Evolutionary conservation across 257 asterid genomes (phyloP), one percentile per base, ranked within the genome.

Genomic region (Solanum verrucosum): DNA sequence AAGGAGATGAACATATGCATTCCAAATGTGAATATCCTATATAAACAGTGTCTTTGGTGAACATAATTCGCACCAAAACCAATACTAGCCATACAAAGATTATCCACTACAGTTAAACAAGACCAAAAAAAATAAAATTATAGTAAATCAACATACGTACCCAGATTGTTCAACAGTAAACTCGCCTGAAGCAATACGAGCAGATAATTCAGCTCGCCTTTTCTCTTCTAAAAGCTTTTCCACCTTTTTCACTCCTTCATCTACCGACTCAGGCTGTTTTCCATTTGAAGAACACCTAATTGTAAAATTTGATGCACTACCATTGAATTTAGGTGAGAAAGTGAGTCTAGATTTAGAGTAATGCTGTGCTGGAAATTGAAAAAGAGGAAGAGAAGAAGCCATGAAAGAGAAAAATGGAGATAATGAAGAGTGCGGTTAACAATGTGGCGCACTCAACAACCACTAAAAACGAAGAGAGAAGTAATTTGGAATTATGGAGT

Each of bases 181-280:
- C 90, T 90, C 96, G 34, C 98, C 98, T 74, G 98, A 93, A 85
- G 98, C 96, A 71, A 96, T 96, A 27, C 99, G 96, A 87, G 96
- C 94, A 88, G 98, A 95, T 88, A 96, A 93, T 90, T 94, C 95
- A 70, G 96, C 98, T 72, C 96, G 91, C 42, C 94, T 92, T 90
- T 94, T 96, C 92, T 92, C 95, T 83, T 95, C 93, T 84, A 91
- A 85, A 87, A 91, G 90, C 91, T 89, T 93, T 84, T 95, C 96
- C 91, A 90, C 97, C 6, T 89, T 92, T 91, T 93, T 93, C 13
- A 91, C 92, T 38, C 93, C 85, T 38, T 94, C 93, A 34, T 91
- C 93, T 42, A 84, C 79, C 14, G 90, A 83, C 59, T 18, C 52
- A 12, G 91, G 89, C 72, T 86, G 91, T 73, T 89, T 91, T 81